These are phyloP conservation scores for Cnidoscolus chayamansa DNA, from an alignment of 441 rosid genomes.

Conservation along the genomic window DNA sequence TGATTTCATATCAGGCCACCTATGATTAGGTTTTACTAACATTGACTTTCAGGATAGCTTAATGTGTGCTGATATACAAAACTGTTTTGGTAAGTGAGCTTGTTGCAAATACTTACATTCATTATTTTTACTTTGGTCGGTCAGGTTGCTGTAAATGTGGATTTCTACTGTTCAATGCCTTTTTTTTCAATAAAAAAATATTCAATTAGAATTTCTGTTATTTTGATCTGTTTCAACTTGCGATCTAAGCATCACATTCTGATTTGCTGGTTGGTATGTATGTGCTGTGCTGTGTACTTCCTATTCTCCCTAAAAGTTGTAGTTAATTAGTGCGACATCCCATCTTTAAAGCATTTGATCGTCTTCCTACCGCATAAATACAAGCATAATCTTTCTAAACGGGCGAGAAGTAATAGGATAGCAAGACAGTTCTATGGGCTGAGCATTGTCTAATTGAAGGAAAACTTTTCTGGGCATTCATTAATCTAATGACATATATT, in stretches of 20 bases:
- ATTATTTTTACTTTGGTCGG: background rate
- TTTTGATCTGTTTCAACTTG: conserved; percentile 4
- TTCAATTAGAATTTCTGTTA: background rate
- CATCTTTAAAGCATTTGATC: background rate
- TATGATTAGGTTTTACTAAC: conserved; percentile 25
- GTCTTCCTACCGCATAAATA: background rate
- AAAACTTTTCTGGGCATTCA: background rate
- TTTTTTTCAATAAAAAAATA: background rate
- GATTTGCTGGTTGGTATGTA: background rate
- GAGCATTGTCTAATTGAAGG: background rate
- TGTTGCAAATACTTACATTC: conserved; percentile 14
- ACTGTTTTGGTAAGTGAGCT: conserved; percentile 38
- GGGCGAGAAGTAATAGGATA: background rate
- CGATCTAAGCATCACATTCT: background rate
- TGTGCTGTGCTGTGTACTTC: background rate
- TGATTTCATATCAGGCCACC: conserved; percentile 15
- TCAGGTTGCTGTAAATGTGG: conserved; percentile 2
- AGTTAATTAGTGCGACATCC: background rate
- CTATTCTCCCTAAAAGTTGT: background rate
- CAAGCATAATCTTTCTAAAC: background rate
- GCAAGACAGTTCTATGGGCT: background rate
- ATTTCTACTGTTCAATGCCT: background rate
- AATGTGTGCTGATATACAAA: conserved; percentile 34
- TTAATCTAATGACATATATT: background rate
- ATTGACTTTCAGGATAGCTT: conserved; percentile 24